Conservation (phyloP, 495 filamentous ascomycete species). For the Monascus purpureus region DNA sequence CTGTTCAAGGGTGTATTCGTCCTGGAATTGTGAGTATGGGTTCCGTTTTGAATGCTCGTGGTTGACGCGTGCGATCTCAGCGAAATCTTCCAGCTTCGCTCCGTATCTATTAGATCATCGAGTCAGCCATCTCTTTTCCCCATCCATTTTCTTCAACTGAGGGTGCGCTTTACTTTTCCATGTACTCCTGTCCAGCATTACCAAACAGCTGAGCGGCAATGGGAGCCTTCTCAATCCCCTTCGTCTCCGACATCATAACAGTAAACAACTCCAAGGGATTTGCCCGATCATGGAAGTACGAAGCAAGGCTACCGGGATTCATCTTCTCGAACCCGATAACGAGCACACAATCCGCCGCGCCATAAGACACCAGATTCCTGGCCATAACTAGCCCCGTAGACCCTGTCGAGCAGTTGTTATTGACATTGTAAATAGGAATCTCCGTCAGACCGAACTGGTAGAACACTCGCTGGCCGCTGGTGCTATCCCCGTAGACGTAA, state of each 20-base stretch:
- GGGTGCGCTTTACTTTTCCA: conserved; percentile 88
- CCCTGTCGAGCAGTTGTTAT: conserved; percentile 96
- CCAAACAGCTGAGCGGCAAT: conserved; percentile 89
- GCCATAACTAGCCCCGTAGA: conserved; percentile 79
- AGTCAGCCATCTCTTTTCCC: too few species aligned
- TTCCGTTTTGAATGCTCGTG: conserved; percentile 83
- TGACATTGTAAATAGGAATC: conserved; percentile 93
- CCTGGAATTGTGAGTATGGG: conserved; percentile 93
- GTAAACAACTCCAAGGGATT: conserved; percentile 59
- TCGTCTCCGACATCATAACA: conserved; percentile 68
- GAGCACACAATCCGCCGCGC: conserved; percentile 71
- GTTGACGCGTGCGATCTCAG: conserved; percentile 89
- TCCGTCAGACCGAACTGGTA: conserved; percentile 97
- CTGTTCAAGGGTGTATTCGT: conserved; percentile 81
- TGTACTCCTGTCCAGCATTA: conserved; percentile 89
- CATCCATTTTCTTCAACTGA: too few species aligned
- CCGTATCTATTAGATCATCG: conserved; percentile 46
- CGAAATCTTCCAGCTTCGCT: conserved; percentile 77
- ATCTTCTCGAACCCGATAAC: conserved; percentile 98
- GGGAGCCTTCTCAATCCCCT: conserved; percentile 67
- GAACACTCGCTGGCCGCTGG: conserved; percentile 92
- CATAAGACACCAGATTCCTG: conserved; percentile 62
- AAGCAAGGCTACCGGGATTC: conserved; percentile 74
- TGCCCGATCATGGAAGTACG: conserved; percentile 63
- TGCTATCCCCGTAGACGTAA: conserved; percentile 93